A percentile compares a stretch with the other conserved stretches of the same genome.
phyloP scores from a whole-genome alignment of 2,329 filamentous ascomycete species.

The Xylaria sp. region DNA sequence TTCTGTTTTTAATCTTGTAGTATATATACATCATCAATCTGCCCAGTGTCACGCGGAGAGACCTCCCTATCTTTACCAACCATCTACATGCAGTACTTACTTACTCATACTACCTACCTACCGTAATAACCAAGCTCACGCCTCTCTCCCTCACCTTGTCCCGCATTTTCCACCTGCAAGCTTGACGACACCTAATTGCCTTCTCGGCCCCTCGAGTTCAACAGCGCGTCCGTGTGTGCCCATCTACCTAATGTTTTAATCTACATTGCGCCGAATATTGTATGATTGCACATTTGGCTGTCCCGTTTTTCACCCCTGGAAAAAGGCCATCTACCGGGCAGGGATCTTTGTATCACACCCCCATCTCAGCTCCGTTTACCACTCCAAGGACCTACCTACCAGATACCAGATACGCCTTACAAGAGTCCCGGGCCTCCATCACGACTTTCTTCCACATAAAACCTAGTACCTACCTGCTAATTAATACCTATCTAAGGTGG shows the following conservation, averaged over 20 bases:
- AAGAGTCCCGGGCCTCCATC: conserved; percentile 3
- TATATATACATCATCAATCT: not conserved
- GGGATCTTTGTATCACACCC: conserved; percentile 23
- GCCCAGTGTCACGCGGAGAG: not conserved
- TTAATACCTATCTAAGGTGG: not conserved
- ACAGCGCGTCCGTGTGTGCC: conserved; percentile 3
- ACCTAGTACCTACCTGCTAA: not conserved
- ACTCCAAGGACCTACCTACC: not conserved
- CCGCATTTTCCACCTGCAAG: conserved; percentile 8
- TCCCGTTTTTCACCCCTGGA: conserved; percentile 6
- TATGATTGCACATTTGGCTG: conserved; percentile 2
- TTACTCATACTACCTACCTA: not conserved
- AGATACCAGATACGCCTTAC: not conserved
- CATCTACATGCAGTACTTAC: not conserved
- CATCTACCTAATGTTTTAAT: not conserved
- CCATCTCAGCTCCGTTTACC: conserved; percentile 1
- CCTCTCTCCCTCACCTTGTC: conserved; percentile 12
- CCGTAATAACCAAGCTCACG: conserved; percentile 8
- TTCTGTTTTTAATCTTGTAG: not conserved
- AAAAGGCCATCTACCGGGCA: not conserved
- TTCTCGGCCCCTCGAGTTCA: conserved; percentile 17
- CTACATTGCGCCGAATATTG: conserved; percentile 2
- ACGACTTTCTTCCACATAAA: not conserved
- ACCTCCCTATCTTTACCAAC: not conserved
- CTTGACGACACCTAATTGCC: conserved; percentile 11